These are phyloP conservation scores for Avena sativa DNA, from an alignment of 176 grass and related monocot genomes.

Conservation along the genomic window DNA sequence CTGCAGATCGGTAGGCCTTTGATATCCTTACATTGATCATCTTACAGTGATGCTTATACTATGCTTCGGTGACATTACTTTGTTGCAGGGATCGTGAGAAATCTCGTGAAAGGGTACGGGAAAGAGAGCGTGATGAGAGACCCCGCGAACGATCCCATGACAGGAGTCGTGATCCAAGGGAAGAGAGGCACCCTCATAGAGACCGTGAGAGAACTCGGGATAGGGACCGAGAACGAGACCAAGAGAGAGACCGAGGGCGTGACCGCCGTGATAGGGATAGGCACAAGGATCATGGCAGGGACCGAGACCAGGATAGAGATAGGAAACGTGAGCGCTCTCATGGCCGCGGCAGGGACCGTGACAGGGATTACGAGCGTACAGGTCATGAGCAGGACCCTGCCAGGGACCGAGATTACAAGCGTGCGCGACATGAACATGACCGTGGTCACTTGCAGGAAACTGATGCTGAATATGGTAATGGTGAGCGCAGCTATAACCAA, in stretches of 20 bases:
- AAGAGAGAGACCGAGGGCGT: slow-evolving; percentile 54
- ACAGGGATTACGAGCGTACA: slow-evolving; percentile 45
- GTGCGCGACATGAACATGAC: slow-evolving; percentile 42
- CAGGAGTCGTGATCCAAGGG: slow-evolving; percentile 46
- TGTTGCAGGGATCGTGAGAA: slow-evolving; percentile 56
- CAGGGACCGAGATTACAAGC: slow-evolving; percentile 54
- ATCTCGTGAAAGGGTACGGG: slow-evolving; percentile 54
- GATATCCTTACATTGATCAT: slow-evolving; percentile 9
- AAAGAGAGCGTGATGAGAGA: slow-evolving; percentile 52
- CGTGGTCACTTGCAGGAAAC: slow-evolving; percentile 53
- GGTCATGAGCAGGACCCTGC: slow-evolving; percentile 43
- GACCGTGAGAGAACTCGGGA: slow-evolving; percentile 59
- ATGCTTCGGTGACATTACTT: not conserved
- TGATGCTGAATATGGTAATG: slow-evolving; percentile 48
- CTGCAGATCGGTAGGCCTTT: slow-evolving; percentile 55
- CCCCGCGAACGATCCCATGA: slow-evolving; percentile 52
- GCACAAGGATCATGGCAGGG: slow-evolving; percentile 56
- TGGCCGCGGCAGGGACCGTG: slow-evolving; percentile 55
- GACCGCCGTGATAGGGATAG: slow-evolving; percentile 56
- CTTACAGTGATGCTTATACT: slow-evolving; percentile 10
- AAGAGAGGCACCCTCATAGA: slow-evolving; percentile 59
- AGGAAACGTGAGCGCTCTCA: slow-evolving; percentile 52
- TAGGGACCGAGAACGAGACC: slow-evolving; percentile 41
- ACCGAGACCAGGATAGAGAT: slow-evolving; percentile 55
- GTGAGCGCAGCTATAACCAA: slow-evolving; percentile 42